Percentiles rank a stretch among this genome's conserved stretches.
phyloP scores from a whole-genome alignment of 1,284 basidiomycete genomes.

The Leccinum huronense region DNA sequence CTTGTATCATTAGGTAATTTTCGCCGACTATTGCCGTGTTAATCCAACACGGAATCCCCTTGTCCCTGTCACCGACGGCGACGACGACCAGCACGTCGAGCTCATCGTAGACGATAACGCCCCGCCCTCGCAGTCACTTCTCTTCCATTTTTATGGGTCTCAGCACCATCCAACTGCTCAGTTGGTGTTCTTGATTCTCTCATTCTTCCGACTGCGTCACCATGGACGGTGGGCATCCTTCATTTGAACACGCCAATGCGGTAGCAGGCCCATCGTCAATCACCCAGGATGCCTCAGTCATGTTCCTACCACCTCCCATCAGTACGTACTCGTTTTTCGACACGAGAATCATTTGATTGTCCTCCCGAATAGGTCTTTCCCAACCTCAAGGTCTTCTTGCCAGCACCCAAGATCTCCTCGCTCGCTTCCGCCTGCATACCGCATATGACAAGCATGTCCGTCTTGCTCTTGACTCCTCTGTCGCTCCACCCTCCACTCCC shows the following conservation, averaged over 20 bases:
- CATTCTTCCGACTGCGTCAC: constrained; percentile 21
- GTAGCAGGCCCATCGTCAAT: constrained; percentile 36
- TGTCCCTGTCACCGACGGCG: constrained; percentile 37
- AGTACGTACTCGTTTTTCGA: constrained; percentile 21
- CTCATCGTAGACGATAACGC: constrained; percentile 35
- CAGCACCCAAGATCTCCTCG: constrained; percentile 73
- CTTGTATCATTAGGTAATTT: constrained; percentile 32
- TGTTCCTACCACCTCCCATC: constrained; percentile 32
- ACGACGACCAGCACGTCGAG: constrained; percentile 31
- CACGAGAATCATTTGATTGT: constrained; percentile 15
- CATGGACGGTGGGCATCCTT: constrained; percentile 32
- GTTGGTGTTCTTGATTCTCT: constrained; percentile 30
- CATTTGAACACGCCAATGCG: constrained; percentile 27
- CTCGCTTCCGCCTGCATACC: constrained; percentile 61
- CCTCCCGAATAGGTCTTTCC: constrained; percentile 32
- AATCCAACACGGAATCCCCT: constrained; percentile 37
- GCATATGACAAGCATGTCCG: constrained; percentile 78
- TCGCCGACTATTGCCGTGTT: constrained; percentile 28
- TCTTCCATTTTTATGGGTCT: constrained; percentile 25
- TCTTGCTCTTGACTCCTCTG: constrained; percentile 38
- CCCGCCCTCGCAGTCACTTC: constrained; percentile 5
- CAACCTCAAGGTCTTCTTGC: constrained; percentile 51
- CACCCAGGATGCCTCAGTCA: constrained; percentile 23
- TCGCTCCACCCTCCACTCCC: constrained; percentile 24
- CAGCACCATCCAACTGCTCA: constrained; percentile 8